Conservation (phyloP, 139 green algal species). For the Volvox reticuliferus region DNA sequence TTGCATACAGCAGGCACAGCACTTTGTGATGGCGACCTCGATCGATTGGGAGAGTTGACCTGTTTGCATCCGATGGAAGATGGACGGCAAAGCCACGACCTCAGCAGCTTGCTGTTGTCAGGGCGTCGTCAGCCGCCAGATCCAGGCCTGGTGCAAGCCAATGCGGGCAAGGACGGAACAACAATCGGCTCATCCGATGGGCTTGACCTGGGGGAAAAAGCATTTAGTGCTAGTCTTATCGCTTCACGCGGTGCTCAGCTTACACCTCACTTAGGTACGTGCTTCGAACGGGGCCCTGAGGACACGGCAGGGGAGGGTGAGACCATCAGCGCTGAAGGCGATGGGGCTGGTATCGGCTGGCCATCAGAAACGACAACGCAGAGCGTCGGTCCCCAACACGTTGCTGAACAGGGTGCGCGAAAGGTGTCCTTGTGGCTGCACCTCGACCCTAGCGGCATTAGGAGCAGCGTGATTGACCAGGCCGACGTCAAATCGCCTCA, state of each 20-base stretch:
- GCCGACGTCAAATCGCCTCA: background rate
- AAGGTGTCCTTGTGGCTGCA: background rate
- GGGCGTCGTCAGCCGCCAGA: background rate
- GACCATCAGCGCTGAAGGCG: background rate
- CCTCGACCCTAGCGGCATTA: background rate
- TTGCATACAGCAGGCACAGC: background rate
- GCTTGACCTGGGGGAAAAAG: too few species aligned
- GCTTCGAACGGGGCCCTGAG: background rate
- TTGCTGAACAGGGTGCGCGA: background rate
- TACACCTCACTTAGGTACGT: background rate
- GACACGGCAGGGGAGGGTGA: background rate
- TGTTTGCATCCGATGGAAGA: too few species aligned
- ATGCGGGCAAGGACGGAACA: background rate
- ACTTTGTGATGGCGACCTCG: too few species aligned
- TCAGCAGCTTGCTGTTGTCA: background rate
- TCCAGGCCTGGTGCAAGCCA: too few species aligned
- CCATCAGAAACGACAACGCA: too few species aligned
- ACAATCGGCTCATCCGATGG: too few species aligned
- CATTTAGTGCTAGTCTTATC: too few species aligned
- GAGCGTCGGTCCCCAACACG: too few species aligned
- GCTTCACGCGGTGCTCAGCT: too few species aligned
- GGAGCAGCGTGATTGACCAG: background rate
- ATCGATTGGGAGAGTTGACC: too few species aligned
- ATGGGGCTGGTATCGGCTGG: too few species aligned
- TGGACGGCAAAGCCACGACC: background rate